A percentile compares a stretch with the other conserved stretches of the same genome.
phyloP scores from a whole-genome alignment of 108 stramenopile genomes.

The Cyclotella baltica region DNA sequence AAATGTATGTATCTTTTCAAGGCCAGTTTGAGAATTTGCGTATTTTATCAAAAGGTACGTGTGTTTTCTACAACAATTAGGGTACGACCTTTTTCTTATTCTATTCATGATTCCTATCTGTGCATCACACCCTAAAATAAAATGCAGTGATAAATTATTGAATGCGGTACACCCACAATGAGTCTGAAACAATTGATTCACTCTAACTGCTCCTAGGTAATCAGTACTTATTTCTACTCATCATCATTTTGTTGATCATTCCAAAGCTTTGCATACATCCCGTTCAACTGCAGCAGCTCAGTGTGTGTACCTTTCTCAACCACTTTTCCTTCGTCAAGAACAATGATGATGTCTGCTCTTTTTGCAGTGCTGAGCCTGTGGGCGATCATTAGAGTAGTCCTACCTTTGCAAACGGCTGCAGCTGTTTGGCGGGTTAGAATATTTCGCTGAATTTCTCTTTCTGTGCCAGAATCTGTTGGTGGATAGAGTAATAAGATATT shows the following conservation, averaged over 20 bases:
- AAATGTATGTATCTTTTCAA: no score
- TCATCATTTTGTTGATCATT: slow-evolving; percentile 48
- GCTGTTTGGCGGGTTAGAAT: slow-evolving; percentile 52
- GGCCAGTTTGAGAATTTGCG: no score
- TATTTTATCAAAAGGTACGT: no score
- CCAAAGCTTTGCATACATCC: slow-evolving; percentile 58
- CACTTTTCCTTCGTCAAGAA: slow-evolving; percentile 62
- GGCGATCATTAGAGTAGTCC: slow-evolving; percentile 81
- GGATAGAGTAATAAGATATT: background rate
- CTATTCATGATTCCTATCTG: no score
- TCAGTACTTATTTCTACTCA: slow-evolving; percentile 13
- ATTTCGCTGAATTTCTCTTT: slow-evolving; percentile 53
- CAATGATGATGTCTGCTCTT: slow-evolving; percentile 66
- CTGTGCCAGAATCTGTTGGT: slow-evolving; percentile 62
- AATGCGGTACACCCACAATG: no score
- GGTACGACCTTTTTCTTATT: no score
- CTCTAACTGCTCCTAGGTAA: no score
- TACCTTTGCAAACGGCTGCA: slow-evolving; percentile 33
- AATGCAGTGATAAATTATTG: no score
- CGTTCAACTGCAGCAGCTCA: slow-evolving; percentile 46
- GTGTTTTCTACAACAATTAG: no score
- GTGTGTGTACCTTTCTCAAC: slow-evolving; percentile 57
- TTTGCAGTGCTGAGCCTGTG: slow-evolving; percentile 80
- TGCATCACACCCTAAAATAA: no score
- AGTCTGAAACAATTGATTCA: no score